A percentile compares a stretch with the other conserved stretches of the same genome.
These are phyloP conservation scores for Candida namnaoensis DNA, from an alignment of 805 yeast species.

Conservation along the genomic window DNA sequence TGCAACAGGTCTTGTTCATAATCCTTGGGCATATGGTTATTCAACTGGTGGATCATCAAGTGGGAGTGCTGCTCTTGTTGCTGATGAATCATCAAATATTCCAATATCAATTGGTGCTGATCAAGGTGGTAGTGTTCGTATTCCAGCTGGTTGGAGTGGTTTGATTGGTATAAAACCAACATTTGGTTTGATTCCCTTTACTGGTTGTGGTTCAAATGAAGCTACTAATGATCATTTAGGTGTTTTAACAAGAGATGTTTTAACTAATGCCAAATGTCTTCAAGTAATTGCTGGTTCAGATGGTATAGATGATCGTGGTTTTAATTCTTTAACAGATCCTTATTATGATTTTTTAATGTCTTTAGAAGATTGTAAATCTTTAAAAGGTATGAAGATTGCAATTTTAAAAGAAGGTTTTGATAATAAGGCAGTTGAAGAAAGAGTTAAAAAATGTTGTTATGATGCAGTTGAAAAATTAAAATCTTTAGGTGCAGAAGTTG, in stretches of 20 bases:
- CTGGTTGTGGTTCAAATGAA: conserved; percentile 27
- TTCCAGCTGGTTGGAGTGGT: conserved; percentile 86
- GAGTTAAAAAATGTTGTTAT: conserved; percentile 18
- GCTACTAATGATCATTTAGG: conserved; percentile 28
- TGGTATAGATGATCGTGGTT: conserved; percentile 24
- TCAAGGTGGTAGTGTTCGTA: conserved; percentile 93
- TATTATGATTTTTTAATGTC: conserved; percentile 12
- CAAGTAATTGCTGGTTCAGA: conserved; percentile 28
- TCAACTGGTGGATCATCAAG: conserved; percentile 90
- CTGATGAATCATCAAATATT: conserved; percentile 59
- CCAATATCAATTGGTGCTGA: conserved; percentile 77
- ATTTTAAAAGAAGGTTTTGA: conserved; percentile 25
- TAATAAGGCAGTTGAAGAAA: conserved; percentile 21
- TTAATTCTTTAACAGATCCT: conserved; percentile 14
- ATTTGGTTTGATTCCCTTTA: conserved; percentile 50
- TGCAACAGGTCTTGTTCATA: conserved; percentile 32
- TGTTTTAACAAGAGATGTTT: conserved; percentile 27
- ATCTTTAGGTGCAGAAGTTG: conserved; percentile 23
- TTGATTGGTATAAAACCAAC: conserved; percentile 87
- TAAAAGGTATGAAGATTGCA: conserved; percentile 24
- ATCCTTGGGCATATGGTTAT: conserved; percentile 46
- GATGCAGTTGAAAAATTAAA: conserved; percentile 21
- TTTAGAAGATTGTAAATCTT: conserved; percentile 7
- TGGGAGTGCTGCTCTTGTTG: conserved; percentile 91
- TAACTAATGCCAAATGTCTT: conserved; percentile 22